Base-by-base conservation (phyloP, 2,329 filamentous ascomycete genomes). In the Pseudomassariella vexata region DNA sequence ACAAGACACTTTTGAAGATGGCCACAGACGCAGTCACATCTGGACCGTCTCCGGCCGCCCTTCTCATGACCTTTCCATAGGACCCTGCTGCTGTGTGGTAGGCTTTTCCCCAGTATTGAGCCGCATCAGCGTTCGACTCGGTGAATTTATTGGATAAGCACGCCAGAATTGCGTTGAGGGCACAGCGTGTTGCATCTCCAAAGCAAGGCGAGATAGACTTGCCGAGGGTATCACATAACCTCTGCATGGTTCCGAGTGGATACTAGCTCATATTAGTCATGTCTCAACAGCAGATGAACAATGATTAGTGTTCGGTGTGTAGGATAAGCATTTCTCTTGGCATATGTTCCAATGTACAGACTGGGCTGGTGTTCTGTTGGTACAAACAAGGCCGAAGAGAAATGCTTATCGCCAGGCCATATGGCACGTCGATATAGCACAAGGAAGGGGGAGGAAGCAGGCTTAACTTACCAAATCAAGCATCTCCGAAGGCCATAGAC, bases 71-170 rank as follows among this genome's bases (percentile, higher is more conserved):
- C 9, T n/a, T n/a, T n/a, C n/a, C n/a, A n/a, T n/a, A n/a, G n/a
- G n/a, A n/a, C n/a, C n/a, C n/a, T n/a, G n/a, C n/a, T n/a, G n/a
- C n/a, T n/a, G n/a, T n/a, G n/a, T n/a, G n/a, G n/a, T n/a, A n/a
- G n/a, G n/a, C n/a, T n/a, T n/a, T n/a, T n/a, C n/a, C n/a, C n/a
- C n/a, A n/a, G n/a, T n/a, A n/a, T n/a, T n/a, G n/a, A n/a, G n/a
- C 25, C 26, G 7, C 27, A 14, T 6, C 27, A 19, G n/a, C 35
- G 17, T 9, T 38, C 35, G 32, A 41, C 37, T 9, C 39, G n/a
- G 19, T 40, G 15, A 49, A 32, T 28, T 50, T 54, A 25, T 56
- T 56, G 5, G 47, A 45, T 22, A 55, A 27, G 20, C 46, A 40
- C 14, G 43, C 37, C 19, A 54, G 34, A 8, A 41, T 38, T 12